A percentile compares a stretch with the other conserved stretches of the same genome.
Conservation (phyloP, 805 yeast species). For the Barnettozyma botsteinii region DNA sequence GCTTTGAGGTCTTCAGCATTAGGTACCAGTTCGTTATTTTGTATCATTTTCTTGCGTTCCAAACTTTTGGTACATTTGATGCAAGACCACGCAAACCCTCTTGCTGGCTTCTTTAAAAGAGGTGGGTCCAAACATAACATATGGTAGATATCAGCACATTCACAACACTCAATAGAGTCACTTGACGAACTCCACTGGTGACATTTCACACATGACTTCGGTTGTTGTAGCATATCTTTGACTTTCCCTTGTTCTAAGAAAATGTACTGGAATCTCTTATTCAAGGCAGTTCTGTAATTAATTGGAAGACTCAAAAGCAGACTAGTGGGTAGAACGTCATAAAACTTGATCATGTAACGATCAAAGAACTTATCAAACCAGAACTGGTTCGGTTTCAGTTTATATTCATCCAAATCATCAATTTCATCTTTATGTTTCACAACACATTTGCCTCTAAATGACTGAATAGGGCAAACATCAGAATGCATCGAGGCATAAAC, state of each 20-base stretch:
- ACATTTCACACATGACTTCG: constrained; percentile 69
- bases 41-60: constrained; percentile 17
- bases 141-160: constrained; percentile 66
- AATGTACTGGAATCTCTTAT: constrained; percentile 64
- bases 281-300: constrained; percentile 54
- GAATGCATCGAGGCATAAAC: constrained; percentile 82
- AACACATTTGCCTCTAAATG: constrained; percentile 68
- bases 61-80: constrained; percentile 60
- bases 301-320: constrained; percentile 52
- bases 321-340: constrained; percentile 66
- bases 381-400: constrained; percentile 60
- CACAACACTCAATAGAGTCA: constrained; percentile 77
- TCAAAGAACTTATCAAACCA: constrained; percentile 86
- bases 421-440: constrained; percentile 69
- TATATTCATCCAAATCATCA: constrained; percentile 42
- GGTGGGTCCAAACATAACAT: constrained; percentile 87
- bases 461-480: constrained; percentile 70
- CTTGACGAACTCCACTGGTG: constrained; percentile 76
- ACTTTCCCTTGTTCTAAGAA: constrained; percentile 68
- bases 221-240: constrained; percentile 55
- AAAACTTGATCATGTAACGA: constrained; percentile 75
- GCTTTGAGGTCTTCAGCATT: constrained; percentile 1
- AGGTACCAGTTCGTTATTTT: constrained; percentile 10
- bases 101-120: constrained; percentile 64
- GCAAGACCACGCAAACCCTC: constrained; percentile 91